Evolutionary conservation across 495 filamentous ascomycete species (phyloP).

Genomic region (Trichocladium uniseriatum): DNA sequence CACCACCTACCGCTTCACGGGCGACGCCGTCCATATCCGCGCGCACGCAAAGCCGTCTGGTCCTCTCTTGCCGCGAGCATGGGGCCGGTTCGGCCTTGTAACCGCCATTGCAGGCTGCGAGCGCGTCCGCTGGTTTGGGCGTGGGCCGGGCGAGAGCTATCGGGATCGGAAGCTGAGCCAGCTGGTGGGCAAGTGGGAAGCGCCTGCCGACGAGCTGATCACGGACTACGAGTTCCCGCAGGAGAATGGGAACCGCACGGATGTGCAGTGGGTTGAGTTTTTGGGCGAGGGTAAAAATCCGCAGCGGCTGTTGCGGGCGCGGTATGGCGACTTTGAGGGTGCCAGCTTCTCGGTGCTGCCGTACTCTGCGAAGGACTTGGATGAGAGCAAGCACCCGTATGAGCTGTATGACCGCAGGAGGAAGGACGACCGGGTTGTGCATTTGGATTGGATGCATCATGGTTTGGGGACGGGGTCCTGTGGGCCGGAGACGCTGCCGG

Average conservation of each 20-base stretch:
- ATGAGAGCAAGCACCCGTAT: constrained; percentile 48
- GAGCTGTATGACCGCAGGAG: constrained; percentile 42
- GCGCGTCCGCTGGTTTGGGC: constrained; percentile 50
- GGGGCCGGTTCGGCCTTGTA: constrained; percentile 52
- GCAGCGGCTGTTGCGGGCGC: constrained; percentile 28
- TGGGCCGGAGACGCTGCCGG: constrained; percentile 41
- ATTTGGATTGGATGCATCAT: constrained; percentile 52
- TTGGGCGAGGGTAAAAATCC: constrained; percentile 7
- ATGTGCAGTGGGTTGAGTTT: constrained; percentile 50
- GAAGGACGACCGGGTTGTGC: constrained; percentile 42
- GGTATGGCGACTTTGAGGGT: constrained; percentile 33
- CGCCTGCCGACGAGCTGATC: constrained; percentile 36
- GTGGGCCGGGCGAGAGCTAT: constrained; percentile 56
- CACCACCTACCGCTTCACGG: constrained; percentile 45
- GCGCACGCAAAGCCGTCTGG: constrained; percentile 34
- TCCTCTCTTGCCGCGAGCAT: constrained; percentile 39
- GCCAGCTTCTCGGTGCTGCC: constrained; percentile 45
- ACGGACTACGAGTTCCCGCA: constrained; percentile 59
- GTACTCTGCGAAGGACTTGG: constrained; percentile 45
- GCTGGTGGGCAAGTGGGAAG: constrained; percentile 42
- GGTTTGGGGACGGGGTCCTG: constrained; percentile 45
- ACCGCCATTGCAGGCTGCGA: constrained; percentile 36
- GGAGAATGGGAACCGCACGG: constrained; percentile 54
- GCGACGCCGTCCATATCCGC: constrained; percentile 34
- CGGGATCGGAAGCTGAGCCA: constrained; percentile 53